phyloP scores from a whole-genome alignment of 768 basidiomycete species.

The Pleurotus tuber-regium region DNA sequence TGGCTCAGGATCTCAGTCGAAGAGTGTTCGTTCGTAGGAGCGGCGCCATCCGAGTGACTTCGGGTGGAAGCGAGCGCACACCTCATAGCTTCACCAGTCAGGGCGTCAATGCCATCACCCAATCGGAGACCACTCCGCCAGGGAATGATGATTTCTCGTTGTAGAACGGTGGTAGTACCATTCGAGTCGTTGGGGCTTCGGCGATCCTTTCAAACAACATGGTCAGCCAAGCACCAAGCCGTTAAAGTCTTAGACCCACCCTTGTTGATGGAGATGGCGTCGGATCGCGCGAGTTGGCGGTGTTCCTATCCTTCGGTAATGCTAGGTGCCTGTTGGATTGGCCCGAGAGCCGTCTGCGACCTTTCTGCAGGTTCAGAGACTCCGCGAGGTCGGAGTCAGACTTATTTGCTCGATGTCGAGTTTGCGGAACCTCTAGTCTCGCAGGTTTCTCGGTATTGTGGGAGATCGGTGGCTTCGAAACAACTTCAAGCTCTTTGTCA shows the following conservation, averaged over 20 bases:
- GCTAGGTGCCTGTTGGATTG: background rate
- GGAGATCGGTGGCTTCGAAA: background rate
- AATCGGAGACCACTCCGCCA: background rate
- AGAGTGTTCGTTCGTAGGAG: background rate
- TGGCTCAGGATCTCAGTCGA: background rate
- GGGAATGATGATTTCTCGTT: background rate
- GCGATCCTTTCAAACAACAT: background rate
- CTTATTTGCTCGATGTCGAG: background rate
- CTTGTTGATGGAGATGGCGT: background rate
- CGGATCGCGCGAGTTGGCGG: background rate
- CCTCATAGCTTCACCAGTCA: background rate
- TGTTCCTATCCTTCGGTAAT: background rate
- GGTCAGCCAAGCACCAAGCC: background rate
- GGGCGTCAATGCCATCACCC: slow-evolving; percentile 1
- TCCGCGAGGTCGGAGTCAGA: background rate
- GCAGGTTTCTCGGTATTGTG: background rate
- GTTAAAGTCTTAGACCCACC: too few species aligned
- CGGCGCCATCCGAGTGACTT: background rate
- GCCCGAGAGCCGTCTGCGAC: background rate
- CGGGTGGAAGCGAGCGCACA: background rate
- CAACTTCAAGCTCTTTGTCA: background rate
- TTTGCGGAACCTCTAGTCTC: background rate
- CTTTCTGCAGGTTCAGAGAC: background rate
- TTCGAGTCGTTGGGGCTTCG: background rate
- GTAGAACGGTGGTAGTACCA: background rate